Evolutionary conservation across 108 stramenopile genomes (phyloP).

Genomic region (Pseudonitzschia pungens): DNA sequence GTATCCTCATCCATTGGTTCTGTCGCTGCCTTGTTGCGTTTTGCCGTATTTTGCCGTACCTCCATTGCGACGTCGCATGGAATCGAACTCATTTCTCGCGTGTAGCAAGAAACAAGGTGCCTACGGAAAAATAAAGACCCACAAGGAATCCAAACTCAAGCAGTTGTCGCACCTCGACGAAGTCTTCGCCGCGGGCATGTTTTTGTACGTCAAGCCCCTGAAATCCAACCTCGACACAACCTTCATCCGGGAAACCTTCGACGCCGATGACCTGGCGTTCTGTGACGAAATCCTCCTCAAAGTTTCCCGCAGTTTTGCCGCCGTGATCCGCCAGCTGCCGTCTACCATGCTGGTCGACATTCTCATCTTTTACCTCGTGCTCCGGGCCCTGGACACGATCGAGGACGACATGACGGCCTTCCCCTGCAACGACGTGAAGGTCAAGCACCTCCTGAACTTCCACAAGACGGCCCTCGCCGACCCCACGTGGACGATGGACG

Average conservation of each 20-base stretch:
- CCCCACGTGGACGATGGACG: slow-evolving; percentile 82
- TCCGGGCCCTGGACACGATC: slow-evolving; percentile 96
- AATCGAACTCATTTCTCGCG: slow-evolving; percentile 8
- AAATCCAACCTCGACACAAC: slow-evolving; percentile 73
- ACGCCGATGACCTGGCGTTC: slow-evolving; percentile 76
- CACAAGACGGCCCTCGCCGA: slow-evolving; percentile 86
- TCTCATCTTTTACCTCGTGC: slow-evolving; percentile 95
- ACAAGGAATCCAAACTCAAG: slow-evolving; percentile 81
- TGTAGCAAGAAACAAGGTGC: slow-evolving; percentile 96
- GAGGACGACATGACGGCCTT: slow-evolving; percentile 99
- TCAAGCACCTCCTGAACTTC: slow-evolving; percentile 81
- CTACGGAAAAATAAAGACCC: slow-evolving; percentile 94
- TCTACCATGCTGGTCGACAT: slow-evolving; percentile 83
- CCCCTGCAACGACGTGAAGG: slow-evolving; percentile 73
- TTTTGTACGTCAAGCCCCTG: slow-evolving; percentile 77
- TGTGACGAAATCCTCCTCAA: slow-evolving; percentile 96
- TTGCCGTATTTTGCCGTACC: not conserved
- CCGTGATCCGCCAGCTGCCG: slow-evolving; percentile 96
- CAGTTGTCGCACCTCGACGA: slow-evolving; percentile 91
- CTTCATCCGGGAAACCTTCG: slow-evolving; percentile 56
- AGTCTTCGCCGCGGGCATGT: slow-evolving; percentile 78
- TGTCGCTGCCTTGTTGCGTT: not conserved
- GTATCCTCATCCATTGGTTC: slow-evolving; percentile 5
- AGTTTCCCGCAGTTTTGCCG: slow-evolving; percentile 96
- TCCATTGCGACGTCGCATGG: not conserved